phyloP scores from a whole-genome alignment of 2,329 filamentous ascomycete genomes.

The Coniosporium uncinatum region DNA sequence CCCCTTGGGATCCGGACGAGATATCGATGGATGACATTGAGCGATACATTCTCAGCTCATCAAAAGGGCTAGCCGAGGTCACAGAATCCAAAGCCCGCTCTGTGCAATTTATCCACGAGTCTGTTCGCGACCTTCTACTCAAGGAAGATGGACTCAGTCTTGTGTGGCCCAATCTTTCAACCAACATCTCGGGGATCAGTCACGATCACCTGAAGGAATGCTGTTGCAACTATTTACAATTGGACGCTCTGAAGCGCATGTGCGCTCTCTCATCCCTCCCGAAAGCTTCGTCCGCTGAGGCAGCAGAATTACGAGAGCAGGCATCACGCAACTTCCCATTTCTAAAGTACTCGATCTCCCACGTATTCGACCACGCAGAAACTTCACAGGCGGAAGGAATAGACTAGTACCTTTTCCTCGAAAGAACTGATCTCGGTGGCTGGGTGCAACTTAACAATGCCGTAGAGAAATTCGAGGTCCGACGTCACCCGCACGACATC shows the following conservation, averaged over 20 bases:
- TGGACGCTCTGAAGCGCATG: background rate
- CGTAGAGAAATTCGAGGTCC: background rate
- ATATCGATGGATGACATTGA: background rate
- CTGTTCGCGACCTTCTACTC: slow-evolving; percentile 41
- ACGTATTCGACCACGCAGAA: background rate
- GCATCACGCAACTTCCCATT: background rate
- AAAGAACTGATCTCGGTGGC: background rate
- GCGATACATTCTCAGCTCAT: slow-evolving; percentile 19
- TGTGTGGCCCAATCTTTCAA: slow-evolving; percentile 5
- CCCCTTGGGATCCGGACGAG: background rate
- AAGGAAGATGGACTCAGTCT: slow-evolving; percentile 21
- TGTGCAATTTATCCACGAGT: slow-evolving; percentile 50
- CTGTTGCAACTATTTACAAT: background rate
- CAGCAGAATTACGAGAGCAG: background rate
- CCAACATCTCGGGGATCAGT: background rate
- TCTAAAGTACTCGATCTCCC: background rate
- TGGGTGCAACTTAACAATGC: background rate
- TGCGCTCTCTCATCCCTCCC: background rate
- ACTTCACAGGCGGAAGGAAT: background rate
- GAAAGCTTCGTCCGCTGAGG: background rate
- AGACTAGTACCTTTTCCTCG: background rate
- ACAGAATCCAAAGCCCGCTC: slow-evolving; percentile 19
- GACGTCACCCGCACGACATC: background rate
- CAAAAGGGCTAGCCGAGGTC: slow-evolving; percentile 44
- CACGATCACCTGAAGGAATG: background rate